phyloP scores from a whole-genome alignment of 345 rosid genomes.

The Hibiscus mutabilis region DNA sequence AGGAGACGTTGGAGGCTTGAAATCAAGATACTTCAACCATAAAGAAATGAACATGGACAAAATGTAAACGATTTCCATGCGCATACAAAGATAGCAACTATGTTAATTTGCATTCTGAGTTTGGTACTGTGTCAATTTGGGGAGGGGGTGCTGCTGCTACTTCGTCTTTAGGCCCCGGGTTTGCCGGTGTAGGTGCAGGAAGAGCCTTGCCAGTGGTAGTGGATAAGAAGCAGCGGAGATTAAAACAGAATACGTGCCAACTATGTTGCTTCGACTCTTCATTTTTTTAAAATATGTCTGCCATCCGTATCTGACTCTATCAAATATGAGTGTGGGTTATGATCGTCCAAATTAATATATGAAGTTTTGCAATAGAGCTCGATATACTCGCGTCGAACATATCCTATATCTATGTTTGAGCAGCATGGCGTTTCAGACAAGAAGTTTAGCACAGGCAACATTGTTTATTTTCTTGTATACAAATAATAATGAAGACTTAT shows the following conservation, averaged over 20 bases:
- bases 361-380: no score
- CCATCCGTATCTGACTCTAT: background rate
- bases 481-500: background rate
- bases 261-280: background rate
- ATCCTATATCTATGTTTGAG: background rate
- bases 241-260: background rate
- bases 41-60: no score
- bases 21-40: no score
- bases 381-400: background rate
- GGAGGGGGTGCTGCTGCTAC: conserved; percentile 36
- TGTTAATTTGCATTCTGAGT: no score
- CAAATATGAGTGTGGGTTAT: background rate
- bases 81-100: background rate
- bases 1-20: no score
- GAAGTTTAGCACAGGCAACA: background rate
- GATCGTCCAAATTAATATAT: background rate
- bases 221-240: background rate
- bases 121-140: conserved; percentile 45
- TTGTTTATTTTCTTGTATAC: no score
- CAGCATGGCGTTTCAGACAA: background rate
- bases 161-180: conserved; percentile 31
- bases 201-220: conserved; percentile 49
- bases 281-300: no score
- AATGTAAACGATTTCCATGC: background rate
- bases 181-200: conserved; percentile 43